phyloP scores from a whole-genome alignment of 331 rosid species.

The Telfairia occidentalis region DNA sequence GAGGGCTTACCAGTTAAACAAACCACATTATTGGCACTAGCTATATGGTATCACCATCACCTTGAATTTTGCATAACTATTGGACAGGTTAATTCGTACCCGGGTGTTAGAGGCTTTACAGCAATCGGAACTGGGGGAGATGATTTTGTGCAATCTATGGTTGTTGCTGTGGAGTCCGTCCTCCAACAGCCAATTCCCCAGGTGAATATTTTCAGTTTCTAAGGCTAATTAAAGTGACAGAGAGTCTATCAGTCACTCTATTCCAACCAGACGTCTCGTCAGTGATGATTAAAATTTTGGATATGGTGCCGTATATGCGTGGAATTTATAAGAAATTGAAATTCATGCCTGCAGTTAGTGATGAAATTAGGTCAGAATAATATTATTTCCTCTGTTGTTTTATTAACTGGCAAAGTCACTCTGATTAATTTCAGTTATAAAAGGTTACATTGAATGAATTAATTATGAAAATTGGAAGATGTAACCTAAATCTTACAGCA shows the following conservation, averaged over 20 bases:
- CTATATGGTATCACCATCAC: background rate
- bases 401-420: background rate
- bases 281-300: background rate
- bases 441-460: background rate
- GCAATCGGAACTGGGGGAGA: constrained; percentile 97
- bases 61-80: background rate
- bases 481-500: background rate
- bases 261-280: background rate
- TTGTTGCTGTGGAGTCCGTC: constrained; percentile 93
- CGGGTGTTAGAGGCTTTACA: constrained; percentile 82
- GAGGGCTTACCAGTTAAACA: background rate
- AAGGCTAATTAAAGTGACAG: background rate
- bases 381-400: background rate
- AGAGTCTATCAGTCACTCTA: background rate
- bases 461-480: background rate
- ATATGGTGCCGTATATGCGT: background rate
- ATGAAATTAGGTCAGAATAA: background rate
- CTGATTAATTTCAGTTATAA: background rate
- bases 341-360: background rate
- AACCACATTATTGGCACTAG: background rate
- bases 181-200: constrained; percentile 78
- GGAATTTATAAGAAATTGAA: background rate
- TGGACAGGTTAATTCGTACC: constrained; percentile 75
- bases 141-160: constrained; percentile 95
- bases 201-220: constrained; percentile 30